Base-by-base conservation (phyloP, 345 rosid genomes). In the Moricandia arvensis region DNA sequence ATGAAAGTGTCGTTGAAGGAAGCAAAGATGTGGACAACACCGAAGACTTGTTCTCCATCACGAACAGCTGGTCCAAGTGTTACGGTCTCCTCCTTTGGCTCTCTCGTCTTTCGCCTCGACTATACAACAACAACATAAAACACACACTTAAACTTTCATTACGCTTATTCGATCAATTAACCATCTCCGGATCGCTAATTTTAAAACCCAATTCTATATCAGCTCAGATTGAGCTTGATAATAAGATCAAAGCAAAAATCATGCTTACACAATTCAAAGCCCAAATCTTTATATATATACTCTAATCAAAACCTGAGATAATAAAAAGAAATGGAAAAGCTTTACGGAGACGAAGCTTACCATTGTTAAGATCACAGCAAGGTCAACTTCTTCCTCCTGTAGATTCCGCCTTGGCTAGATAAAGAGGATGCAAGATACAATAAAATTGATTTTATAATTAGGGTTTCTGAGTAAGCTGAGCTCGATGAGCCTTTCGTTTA, bases 1-100 rank as follows among this genome's bases (percentile, higher is more conserved):
- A 93, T 93, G 81, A 93, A 93, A 4, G 98, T 93, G 71, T 93
- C 98, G 53, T 93, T 93, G 81, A 93, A 93, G 0, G 96, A 93
- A 12, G 98, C 98, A 74, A 86, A 93, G 24, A 90, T 88, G 79
- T 90, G 98, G 9, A 91, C 98, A 7, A 90, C 96, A 1, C 98
- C 98, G 8, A 93, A 90, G 61, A 85, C 95, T 45, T 82, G 81
- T 80, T 90, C 98, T 17, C 96, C 98, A 6, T 90, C 97, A 8
- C 86, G 82, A 27, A 89, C 88, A 38, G 90, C 81, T 2, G 98
- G 97, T 30, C 94, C 95, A 57, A 89, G 96, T 3, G 86, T 89
- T 21, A 91, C 90, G 54, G 73, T 87, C 62, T 93, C 98, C 57
- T 86, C 98, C 90, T 93, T 93, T 12, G 95, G 95, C 80, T 93